Evolutionary conservation across 1,139 yeast species (phyloP).

Genomic region (Candida dubliniensis): DNA sequence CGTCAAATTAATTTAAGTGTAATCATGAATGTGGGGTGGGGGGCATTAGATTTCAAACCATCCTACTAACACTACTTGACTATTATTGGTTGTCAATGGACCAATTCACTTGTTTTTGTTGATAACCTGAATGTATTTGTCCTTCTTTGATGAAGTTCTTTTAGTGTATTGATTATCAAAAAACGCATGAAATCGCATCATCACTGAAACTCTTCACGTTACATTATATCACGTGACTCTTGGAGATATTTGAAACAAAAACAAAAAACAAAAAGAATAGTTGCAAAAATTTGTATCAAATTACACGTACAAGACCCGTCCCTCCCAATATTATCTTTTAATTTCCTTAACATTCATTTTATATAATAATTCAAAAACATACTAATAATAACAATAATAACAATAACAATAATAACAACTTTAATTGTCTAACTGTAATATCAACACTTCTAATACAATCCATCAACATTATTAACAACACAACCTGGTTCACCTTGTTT

Average conservation of each 20-base stretch:
- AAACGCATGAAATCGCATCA: conserved; percentile 3
- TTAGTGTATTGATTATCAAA: background rate
- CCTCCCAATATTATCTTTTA: too few relatives aligned
- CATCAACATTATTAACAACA: conserved; percentile 61
- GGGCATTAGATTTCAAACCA: too few relatives aligned
- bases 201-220: background rate
- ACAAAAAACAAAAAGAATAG: background rate
- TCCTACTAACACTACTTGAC: too few relatives aligned
- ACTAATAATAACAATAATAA: background rate
- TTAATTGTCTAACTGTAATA: background rate
- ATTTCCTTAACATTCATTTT: background rate
- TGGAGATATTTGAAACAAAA: background rate
- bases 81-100: too few relatives aligned
- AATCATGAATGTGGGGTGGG: background rate
- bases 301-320: too few relatives aligned
- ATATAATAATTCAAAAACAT: conserved; percentile 12
- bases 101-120: too few relatives aligned
- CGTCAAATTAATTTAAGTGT: background rate
- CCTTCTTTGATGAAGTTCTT: background rate
- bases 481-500: conserved; percentile 60
- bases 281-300: too few relatives aligned
- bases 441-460: conserved; percentile 45
- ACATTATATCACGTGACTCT: too few relatives aligned
- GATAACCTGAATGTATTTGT: background rate
- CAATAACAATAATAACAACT: background rate